Conservation (phyloP, 768 basidiomycete genomes). For the Cystoderma amianthinum region DNA sequence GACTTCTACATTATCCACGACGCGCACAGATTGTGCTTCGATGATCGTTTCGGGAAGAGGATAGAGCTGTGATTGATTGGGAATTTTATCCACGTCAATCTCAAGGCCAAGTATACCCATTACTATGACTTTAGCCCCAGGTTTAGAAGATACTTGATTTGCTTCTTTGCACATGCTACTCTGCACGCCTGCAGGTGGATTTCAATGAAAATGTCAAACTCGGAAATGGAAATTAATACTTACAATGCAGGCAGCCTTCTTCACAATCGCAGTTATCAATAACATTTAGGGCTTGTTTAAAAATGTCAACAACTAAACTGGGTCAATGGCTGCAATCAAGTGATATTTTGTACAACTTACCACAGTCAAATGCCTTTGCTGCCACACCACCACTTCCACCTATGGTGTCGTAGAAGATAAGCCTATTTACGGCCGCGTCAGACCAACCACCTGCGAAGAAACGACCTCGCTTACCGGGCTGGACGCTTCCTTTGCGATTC, state of each 20-base stretch:
- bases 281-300: conserved; percentile 48
- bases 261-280: conserved; percentile 60
- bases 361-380: conserved; percentile 77
- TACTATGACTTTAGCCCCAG: conserved; percentile 66
- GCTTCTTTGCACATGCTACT: conserved; percentile 61
- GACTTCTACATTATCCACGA: conserved; percentile 29
- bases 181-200: conserved; percentile 48
- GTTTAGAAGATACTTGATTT: conserved; percentile 69
- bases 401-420: conserved; percentile 75
- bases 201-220: background rate
- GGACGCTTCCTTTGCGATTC: conserved; percentile 59
- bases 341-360: conserved; percentile 32
- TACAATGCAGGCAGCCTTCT: conserved; percentile 69
- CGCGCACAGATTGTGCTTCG: conserved; percentile 39
- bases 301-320: conserved; percentile 43
- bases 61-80: conserved; percentile 20
- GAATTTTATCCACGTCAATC: conserved; percentile 29
- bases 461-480: conserved; percentile 37
- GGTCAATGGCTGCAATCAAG: no score
- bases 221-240: conserved; percentile 9
- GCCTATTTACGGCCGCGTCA: conserved; percentile 30
- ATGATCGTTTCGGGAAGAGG: conserved; percentile 43
- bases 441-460: conserved; percentile 4
- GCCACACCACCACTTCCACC: conserved; percentile 69
- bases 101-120: conserved; percentile 47